These are phyloP conservation scores for Pittosporum tobira DNA, from an alignment of 129 eudicot genomes.

Conservation along the genomic window DNA sequence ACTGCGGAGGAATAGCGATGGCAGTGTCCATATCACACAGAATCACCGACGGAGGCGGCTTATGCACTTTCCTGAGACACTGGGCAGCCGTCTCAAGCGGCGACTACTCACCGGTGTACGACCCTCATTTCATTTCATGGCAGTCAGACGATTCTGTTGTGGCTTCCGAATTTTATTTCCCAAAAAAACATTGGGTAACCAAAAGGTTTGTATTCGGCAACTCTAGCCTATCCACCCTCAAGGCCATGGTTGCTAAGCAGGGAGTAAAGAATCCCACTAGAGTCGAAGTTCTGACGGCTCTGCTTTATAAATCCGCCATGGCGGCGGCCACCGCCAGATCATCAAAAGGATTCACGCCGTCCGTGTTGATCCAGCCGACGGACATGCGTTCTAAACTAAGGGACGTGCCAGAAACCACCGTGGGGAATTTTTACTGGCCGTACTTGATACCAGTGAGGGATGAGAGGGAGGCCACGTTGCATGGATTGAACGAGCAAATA, in stretches of 20 bases:
- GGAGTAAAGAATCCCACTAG: constrained; percentile 12
- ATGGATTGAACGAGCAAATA: not conserved
- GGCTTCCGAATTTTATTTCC: not conserved
- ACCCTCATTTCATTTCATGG: not conserved
- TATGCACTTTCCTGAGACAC: not conserved
- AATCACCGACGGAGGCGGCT: constrained; percentile 4
- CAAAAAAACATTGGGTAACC: not conserved
- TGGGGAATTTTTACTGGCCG: constrained; percentile 4
- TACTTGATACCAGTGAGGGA: not conserved
- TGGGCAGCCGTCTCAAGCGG: constrained; percentile 8
- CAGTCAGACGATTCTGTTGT: not conserved
- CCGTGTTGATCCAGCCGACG: not conserved
- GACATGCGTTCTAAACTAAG: not conserved
- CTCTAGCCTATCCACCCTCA: constrained; percentile 4
- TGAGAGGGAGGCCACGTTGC: not conserved
- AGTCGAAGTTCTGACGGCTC: constrained; percentile 14
- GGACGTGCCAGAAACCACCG: not conserved
- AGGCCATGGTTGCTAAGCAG: not conserved
- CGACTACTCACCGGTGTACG: not conserved
- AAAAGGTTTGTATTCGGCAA: not conserved
- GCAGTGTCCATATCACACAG: constrained; percentile 10
- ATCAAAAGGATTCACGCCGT: not conserved
- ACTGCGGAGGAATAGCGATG: constrained; percentile 10
- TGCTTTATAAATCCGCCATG: constrained; percentile 4
- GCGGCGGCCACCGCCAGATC: not conserved